Evolutionary conservation across 108 stramenopile species (phyloP), one percentile per base, ranked within the genome.

Genomic region (Nitzschia sp.): DNA sequence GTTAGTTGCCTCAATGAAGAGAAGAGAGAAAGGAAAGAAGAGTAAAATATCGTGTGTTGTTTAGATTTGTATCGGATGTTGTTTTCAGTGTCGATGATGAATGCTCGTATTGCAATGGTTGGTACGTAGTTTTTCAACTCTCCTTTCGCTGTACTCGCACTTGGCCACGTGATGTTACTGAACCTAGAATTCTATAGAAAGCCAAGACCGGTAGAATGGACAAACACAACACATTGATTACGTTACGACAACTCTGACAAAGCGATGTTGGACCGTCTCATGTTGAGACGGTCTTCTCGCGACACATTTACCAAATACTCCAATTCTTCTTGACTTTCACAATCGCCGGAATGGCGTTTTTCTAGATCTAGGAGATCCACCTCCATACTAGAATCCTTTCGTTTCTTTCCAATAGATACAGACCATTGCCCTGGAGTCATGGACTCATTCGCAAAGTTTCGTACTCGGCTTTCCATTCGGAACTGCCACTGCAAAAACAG

Each of bases 401-500:
- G 56, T 43, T 67, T 72, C 48, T 63, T 62, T 5, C 40, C 53
- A 9, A 57, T 41, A 22, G 17, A 14, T 14, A 10, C 12, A 11
- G 26, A 44, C 62, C 63, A 55, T 14, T 46, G 57, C 3, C 56
- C 56, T 21, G 56, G 10, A 44, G 72, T 57, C 17, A 63, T 21
- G 8, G 37, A 19, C 10, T 51, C 19, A 43, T 53, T 43, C 17
- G 57, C 53, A 15, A 57, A 19, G n/a, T 80, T 71, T 7, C 79
- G 79, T 14, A 75, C 57, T 51, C 58, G 58, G 34, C 70, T 57
- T 55, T 80, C 79, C 57, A 75, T 74, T 19, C 63, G 69, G 58
- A 68, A 70, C 39, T 70, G 65, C 22, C 62, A 63, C 20, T 55
- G 61, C 14, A 80, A 51, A 20, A 55, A 17, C 50, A 63, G 55